Conservation (phyloP, 2,329 filamentous ascomycete genomes). For the Fusarium anguioides region DNA sequence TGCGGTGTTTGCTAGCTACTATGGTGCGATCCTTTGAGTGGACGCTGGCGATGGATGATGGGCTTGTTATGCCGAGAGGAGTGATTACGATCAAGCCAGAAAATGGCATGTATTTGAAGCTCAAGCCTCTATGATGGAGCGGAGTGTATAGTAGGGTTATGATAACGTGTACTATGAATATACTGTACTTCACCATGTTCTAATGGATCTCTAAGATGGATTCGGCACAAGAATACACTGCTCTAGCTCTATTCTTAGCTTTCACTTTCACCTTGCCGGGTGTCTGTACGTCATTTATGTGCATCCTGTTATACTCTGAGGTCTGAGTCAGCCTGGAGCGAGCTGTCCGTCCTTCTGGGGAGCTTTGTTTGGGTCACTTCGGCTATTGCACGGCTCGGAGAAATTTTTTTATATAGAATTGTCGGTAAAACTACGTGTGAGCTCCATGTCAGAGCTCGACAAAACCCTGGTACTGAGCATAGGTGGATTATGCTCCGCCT, state of each 20-base stretch:
- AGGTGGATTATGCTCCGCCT: neutral
- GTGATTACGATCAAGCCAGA: slow-evolving; percentile 75
- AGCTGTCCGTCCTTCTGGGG: no score
- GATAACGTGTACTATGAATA: neutral
- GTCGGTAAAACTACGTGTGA: slow-evolving; percentile 3
- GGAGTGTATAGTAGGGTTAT: neutral
- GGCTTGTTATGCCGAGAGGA: slow-evolving; percentile 67
- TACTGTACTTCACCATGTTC: neutral
- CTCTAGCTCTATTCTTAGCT: no score
- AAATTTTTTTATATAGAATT: neutral
- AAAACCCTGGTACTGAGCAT: neutral
- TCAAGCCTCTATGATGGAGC: neutral
- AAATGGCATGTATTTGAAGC: slow-evolving; percentile 70
- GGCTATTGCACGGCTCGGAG: no score
- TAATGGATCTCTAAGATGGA: no score
- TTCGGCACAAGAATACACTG: no score
- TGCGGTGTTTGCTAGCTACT: slow-evolving; percentile 76
- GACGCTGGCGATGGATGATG: slow-evolving; percentile 66
- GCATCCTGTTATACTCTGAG: no score
- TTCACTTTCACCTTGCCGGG: no score
- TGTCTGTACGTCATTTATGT: no score
- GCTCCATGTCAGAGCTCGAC: neutral
- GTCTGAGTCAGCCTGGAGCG: no score
- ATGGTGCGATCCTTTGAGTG: slow-evolving; percentile 73
- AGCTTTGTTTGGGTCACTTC: no score